Evolutionary conservation across 805 yeast species (phyloP), one percentile per base, ranked within the genome.

Genomic region (Kodamaea kakaduensis): DNA sequence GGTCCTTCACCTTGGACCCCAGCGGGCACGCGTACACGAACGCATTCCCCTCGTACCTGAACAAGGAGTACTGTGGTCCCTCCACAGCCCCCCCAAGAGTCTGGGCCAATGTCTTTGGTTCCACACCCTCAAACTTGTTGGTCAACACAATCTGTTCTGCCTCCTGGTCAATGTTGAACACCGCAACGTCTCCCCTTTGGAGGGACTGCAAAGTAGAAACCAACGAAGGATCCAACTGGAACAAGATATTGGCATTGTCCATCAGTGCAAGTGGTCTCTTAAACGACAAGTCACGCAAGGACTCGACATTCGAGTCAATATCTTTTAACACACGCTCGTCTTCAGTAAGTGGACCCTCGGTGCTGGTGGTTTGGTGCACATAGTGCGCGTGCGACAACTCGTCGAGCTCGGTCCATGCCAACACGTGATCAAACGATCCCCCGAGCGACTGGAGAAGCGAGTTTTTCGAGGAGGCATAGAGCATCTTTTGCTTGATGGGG

Each of bases 21-120:
- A 94, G 78, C 3, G 98, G 97, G 58, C 96, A 89, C 6, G 90
- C 72, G 54, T 86, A 86, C 20, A 89, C 75, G 56, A 90, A 88
- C 21, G 75, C 75, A 24, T 50, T 47, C 2, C 54, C 59, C 6
- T 45, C 46, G 42, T 64, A 64, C 32, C 64, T 70, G 52, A 72
- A 73, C 17, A 84, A 44, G 19, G 76, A 75, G 54, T 78, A 88
- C 23, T 50, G 50, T 61, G 85, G 59, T 41, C 40, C 30, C 25
- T 28, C 36, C 15, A 20, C 22, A 10, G 9, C 31, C 30, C 30
- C 37, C 37, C 25, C 25, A 30, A 61, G 44, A 2, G 54, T 40
- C 0, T 30, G 17, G 6, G 62, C 33, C 42, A 65, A 52, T 3
- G 47, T 28, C 6, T 32, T 37, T 8, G 51, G 40, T 3, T 33